Evolutionary conservation across 495 filamentous ascomycete species (phyloP), one percentile per base, ranked within the genome.

Genomic region (Xeromyces bisporus): DNA sequence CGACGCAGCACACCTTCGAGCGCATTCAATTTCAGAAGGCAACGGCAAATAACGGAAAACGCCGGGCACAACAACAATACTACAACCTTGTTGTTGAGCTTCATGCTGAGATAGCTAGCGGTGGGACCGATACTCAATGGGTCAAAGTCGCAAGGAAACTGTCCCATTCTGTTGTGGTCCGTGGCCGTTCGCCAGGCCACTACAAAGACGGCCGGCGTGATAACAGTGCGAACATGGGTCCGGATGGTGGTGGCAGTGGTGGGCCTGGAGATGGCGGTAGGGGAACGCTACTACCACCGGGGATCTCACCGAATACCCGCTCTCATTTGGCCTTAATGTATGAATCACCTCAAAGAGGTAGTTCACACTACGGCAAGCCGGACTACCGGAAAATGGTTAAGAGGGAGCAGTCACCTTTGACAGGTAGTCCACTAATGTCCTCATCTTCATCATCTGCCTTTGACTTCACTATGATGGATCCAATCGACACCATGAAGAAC

Each of bases 11-110:
- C 31, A 80, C 77, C 1, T 96, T 94, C 46, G 86, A 94, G 42
- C 73, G 87, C 2, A 93, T 94, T 26, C 87, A 96, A 44, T 96
- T 96, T 64, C 92, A 93, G 48, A 80, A 80, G 31, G 89, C 87
- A 1, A 96, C 87, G 1, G 84, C 85, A 3, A 96, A 96, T 58
- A 96, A 96, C 38, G 87, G 87, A 14, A 93, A 93, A 47, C 64
- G 87, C 32, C 64, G 87, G 26, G 84, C 87, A 0, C 80, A 81
- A 7, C 87, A 94, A 48, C 87, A 93, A 43, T 93, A 83, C 48
- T 96, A 92, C 48, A 85, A 91, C 40, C 64, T 96, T 17, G 69
- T 93, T 17, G 78, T 93, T 1, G 86, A 94, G 47, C 70, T 96
- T 2, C 83, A 74, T 41, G 87, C 77, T 15, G 79, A 93, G 39